Evolutionary conservation across 805 yeast species (phyloP).

Genomic region (Nakazawaea siamensis): DNA sequence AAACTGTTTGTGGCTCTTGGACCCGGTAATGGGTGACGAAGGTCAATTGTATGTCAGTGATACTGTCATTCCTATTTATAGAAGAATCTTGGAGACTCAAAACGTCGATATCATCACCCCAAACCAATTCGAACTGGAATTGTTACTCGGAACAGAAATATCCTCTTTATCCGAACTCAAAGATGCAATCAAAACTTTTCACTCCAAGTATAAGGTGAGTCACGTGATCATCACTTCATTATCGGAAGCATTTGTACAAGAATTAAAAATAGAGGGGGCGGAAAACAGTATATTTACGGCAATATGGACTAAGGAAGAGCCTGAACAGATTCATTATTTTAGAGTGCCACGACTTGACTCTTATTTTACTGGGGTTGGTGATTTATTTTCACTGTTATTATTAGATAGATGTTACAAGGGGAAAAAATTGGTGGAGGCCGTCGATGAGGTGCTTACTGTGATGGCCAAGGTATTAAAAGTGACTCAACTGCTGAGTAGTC

Average conservation of each 20-base stretch:
- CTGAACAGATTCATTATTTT: slow-evolving; percentile 22
- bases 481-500: slow-evolving; percentile 30
- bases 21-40: slow-evolving; percentile 80
- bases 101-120: slow-evolving; percentile 76
- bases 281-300: slow-evolving; percentile 30
- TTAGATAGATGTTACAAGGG: slow-evolving; percentile 39
- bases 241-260: slow-evolving; percentile 4
- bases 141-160: slow-evolving; percentile 49
- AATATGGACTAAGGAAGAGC: slow-evolving; percentile 27
- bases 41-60: slow-evolving; percentile 58
- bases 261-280: slow-evolving; percentile 3
- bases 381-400: slow-evolving; percentile 73
- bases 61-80: slow-evolving; percentile 52
- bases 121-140: slow-evolving; percentile 82
- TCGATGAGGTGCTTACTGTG: slow-evolving; percentile 30
- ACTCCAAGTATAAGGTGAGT: slow-evolving; percentile 37
- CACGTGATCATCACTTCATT: slow-evolving; percentile 66
- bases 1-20: slow-evolving; percentile 46
- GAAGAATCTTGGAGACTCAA: slow-evolving; percentile 32
- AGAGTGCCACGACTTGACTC: slow-evolving; percentile 59
- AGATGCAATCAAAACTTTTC: slow-evolving; percentile 40
- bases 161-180: slow-evolving; percentile 27
- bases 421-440: slow-evolving; percentile 20
- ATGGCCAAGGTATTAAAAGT: slow-evolving; percentile 33
- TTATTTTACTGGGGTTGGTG: slow-evolving; percentile 95